These are phyloP conservation scores for Saturnispora sekii DNA, from an alignment of 805 yeast species.

Conservation along the genomic window DNA sequence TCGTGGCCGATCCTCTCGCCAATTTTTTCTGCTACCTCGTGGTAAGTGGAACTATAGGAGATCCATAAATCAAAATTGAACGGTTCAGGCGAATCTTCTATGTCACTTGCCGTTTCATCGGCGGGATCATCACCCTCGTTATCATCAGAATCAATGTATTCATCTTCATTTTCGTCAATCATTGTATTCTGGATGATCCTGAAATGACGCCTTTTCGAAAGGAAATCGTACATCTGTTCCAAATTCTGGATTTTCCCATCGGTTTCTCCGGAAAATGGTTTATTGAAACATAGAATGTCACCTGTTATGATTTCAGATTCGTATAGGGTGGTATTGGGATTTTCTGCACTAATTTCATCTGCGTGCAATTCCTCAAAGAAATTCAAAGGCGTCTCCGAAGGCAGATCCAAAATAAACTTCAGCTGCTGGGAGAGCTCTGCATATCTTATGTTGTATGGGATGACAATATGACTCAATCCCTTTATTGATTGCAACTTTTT, in stretches of 20 bases:
- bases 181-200: conserved; percentile 35
- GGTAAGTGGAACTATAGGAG: conserved; percentile 48
- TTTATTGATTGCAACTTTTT: conserved; percentile 38
- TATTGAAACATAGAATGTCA: conserved; percentile 43
- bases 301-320: conserved; percentile 56
- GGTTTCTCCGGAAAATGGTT: background rate
- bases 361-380: conserved; percentile 57
- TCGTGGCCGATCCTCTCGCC: conserved; percentile 45
- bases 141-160: conserved; percentile 31
- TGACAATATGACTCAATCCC: conserved; percentile 57
- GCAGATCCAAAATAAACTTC: conserved; percentile 32
- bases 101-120: conserved; percentile 7
- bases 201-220: conserved; percentile 54
- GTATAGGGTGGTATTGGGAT: conserved; percentile 34
- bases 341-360: conserved; percentile 38
- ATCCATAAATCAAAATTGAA: conserved; percentile 58
- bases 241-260: conserved; percentile 25
- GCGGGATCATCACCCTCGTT: background rate
- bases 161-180: conserved; percentile 38
- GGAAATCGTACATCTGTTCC: conserved; percentile 41
- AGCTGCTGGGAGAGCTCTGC: conserved; percentile 33
- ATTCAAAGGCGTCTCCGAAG: conserved; percentile 26
- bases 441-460: conserved; percentile 39
- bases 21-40: conserved; percentile 51
- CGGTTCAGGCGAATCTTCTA: background rate